Evolutionary conservation across 495 filamentous ascomycete genomes (phyloP), one percentile per base, ranked within the genome.

Genomic region (Beverwykella pulmonaria): DNA sequence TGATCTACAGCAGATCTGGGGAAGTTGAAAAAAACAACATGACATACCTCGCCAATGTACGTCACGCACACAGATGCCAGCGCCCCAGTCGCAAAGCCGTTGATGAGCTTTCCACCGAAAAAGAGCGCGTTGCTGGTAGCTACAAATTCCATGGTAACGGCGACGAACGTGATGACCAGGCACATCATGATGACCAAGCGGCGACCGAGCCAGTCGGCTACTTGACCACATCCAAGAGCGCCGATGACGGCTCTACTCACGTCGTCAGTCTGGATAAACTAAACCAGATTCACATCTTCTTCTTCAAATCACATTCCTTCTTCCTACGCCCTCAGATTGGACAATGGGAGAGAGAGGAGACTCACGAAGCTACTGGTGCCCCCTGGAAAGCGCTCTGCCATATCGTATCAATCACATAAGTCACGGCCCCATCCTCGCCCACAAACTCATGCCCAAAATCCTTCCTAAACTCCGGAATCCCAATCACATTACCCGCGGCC

Each of bases 331-430:
- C n/a, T n/a, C 39, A 44, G 39, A n/a, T 15, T 7, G 6, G 3
- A 44, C 3, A n/a, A 44, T 15, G 39, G 17, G 17, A 15, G 19
- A 19, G 10, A 32, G 8, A 30, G 17, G 8, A 20, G 14, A 54
- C 52, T 29, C 27, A 54, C 52, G 52, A 54, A 29, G 52, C 52
- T 19, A 54, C 26, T 29, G 41, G 36, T 2, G 57, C 57, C 3
- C 39, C 57, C 26, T 59, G 57, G 30, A 59, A 59, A 1, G 39
- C 57, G 12, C 36, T 48, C 41, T 59, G 41, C 57, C 57, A 59
- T 6, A 23, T 59, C 39, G 57, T 39, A 49, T 59, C 27, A 26
- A 54, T 29, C 6, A 54, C 52, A 29, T 32, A 54, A 19, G 25
- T 54, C 6, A 8, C 27, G 8, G 27, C 8, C 4, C 52, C 52